phyloP scores from a whole-genome alignment of 169 alveolate genomes.

The Hammondia hammondi region DNA sequence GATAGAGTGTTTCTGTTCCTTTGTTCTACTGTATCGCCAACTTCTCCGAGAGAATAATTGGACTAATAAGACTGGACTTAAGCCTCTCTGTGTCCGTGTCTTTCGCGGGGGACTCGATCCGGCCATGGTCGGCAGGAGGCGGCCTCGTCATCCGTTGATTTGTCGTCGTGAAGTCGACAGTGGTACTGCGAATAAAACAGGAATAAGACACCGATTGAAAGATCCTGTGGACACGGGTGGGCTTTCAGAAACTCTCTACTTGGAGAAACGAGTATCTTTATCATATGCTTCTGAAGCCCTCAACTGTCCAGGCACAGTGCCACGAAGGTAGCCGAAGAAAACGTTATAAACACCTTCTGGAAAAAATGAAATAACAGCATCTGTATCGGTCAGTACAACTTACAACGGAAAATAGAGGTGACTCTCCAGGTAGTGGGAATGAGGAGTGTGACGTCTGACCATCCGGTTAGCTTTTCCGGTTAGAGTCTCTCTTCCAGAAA shows the following conservation, averaged over 20 bases:
- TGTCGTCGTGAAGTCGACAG: constrained; percentile 14
- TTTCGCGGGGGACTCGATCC: background rate
- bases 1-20: background rate
- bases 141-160: constrained; percentile 21
- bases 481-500: background rate
- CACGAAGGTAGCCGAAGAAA: too few species aligned
- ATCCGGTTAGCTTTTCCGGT: background rate
- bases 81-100: background rate
- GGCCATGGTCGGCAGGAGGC: constrained; percentile 3
- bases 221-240: too few species aligned
- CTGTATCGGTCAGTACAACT: background rate
- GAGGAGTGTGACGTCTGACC: background rate
- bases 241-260: too few species aligned
- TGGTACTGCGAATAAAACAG: background rate
- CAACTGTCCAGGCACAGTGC: too few species aligned
- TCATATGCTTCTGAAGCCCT: too few species aligned
- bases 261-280: too few species aligned
- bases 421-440: background rate
- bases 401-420: constrained; percentile 3
- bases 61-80: background rate
- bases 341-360: too few species aligned
- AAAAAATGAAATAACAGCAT: too few species aligned
- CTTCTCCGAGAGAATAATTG: constrained; percentile 26
- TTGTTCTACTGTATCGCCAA: background rate
- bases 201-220: background rate